These are phyloP conservation scores for Dactylellina sp. DNA, from an alignment of 2,329 filamentous ascomycete genomes.

Conservation along the genomic window DNA sequence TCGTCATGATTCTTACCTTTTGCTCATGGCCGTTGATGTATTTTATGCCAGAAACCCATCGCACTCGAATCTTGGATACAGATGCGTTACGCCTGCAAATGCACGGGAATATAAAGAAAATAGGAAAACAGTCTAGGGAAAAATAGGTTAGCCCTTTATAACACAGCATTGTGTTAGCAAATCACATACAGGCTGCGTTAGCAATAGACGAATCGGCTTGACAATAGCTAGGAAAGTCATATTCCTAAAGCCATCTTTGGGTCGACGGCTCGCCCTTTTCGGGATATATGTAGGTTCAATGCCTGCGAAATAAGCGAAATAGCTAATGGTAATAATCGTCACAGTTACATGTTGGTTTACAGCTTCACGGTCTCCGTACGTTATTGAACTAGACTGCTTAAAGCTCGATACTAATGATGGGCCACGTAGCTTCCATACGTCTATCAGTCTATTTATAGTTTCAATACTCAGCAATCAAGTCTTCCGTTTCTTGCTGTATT, in stretches of 20 bases:
- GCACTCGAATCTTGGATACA: constrained; percentile 2
- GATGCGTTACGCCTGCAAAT: constrained; percentile 22
- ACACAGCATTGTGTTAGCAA: too few species aligned
- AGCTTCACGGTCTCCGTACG: constrained; percentile 32
- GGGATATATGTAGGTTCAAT: constrained; percentile 21
- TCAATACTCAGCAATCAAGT: constrained; percentile 16
- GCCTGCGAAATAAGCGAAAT: background rate
- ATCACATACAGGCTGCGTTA: too few species aligned
- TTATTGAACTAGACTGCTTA: background rate
- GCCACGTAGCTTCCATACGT: constrained; percentile 26
- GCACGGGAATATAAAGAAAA: constrained; percentile 11
- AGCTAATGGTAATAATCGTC: background rate
- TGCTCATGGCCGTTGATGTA: constrained; percentile 29
- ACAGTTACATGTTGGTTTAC: constrained; percentile 27
- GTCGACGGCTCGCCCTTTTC: too few species aligned
- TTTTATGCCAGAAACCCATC: constrained; percentile 37
- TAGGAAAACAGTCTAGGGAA: background rate
- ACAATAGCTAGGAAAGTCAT: too few species aligned
- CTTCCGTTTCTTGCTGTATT: constrained; percentile 24
- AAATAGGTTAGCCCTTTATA: too few species aligned
- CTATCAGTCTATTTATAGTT: constrained; percentile 16
- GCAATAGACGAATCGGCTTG: too few species aligned
- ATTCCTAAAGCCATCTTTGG: background rate
- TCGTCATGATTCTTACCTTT: constrained; percentile 17
- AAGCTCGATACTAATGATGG: background rate